A percentile compares a stretch with the other conserved stretches of the same genome.
These are phyloP conservation scores for Protomyces arabidopsidicola DNA, from an alignment of 1,139 yeast genomes.

Conservation along the genomic window DNA sequence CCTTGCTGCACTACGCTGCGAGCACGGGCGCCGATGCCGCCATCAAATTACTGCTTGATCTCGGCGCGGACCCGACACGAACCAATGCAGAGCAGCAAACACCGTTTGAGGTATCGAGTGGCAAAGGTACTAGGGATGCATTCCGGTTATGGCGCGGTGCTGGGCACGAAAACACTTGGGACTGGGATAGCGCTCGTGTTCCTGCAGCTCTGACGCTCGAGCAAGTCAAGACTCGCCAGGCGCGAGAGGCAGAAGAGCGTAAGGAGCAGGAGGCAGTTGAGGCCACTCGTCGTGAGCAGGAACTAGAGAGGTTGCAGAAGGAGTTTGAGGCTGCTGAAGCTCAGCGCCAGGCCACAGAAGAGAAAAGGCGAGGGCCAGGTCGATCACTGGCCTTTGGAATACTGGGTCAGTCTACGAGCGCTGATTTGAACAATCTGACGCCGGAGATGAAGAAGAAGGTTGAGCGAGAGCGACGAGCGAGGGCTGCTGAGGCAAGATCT, in stretches of 20 bases:
- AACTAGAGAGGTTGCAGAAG: conserved; percentile 36
- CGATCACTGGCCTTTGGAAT: conserved; percentile 34
- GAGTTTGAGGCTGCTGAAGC: conserved; percentile 36
- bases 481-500: conserved; percentile 93
- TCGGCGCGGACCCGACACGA: conserved; percentile 67
- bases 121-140: conserved; percentile 47
- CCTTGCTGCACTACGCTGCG: conserved; percentile 74
- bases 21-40: conserved; percentile 62
- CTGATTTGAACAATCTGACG: conserved; percentile 43
- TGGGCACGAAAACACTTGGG: conserved; percentile 59
- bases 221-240: conserved; percentile 50
- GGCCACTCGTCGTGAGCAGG: conserved; percentile 36
- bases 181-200: conserved; percentile 68
- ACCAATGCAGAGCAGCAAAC: conserved; percentile 55
- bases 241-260: conserved; percentile 43
- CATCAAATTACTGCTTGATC: conserved; percentile 59
- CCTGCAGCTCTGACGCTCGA: conserved; percentile 63
- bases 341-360: conserved; percentile 32
- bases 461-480: conserved; percentile 90
- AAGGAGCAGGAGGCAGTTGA: conserved; percentile 41
- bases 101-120: conserved; percentile 54
- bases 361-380: conserved; percentile 34
- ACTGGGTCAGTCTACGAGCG: conserved; percentile 23
- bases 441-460: conserved; percentile 70
- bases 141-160: conserved; percentile 66